Base-by-base conservation (phyloP, 2,329 filamentous ascomycete genomes). In the Nemania sp. region DNA sequence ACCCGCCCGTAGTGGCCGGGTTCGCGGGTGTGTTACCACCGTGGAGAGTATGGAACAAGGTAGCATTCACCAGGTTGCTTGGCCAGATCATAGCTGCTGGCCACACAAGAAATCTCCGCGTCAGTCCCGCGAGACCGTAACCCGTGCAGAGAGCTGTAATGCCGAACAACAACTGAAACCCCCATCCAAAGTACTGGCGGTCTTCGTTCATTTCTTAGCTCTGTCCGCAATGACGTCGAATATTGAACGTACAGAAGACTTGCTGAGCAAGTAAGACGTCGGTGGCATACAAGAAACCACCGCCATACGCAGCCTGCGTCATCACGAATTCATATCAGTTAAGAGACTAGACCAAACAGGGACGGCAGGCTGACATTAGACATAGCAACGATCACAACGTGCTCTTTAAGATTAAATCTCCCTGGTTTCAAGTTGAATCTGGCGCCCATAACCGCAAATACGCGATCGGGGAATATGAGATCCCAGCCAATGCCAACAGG, bases 21-120 rank as follows among this genome's bases (percentile, higher is more conserved):
- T 84, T 77, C 0, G 80, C 75, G 22, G 72, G 68, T 11, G n/a
- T n/a, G n/a, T 75, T 74, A 61, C 80, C 79, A 61, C 88, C 84
- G 66, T 89, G 85, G 34, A 89, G 75, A 2, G 84, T 80, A 63
- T 84, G 80, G 67, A 87, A 85, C 28, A 88, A 75, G 1, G 83
- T 77, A 34, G 80, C 77, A 64, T 84, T 87, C 64, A 86, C 80
- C 28, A 78, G 72, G 23, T 80, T 77, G 19, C 78, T 75, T 1
- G 83, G 83, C 83, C 83, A 86, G 46, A 86, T 80, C 82, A 86
- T 86, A 47, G 81, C 77, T 2, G 83, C 81, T 1, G 82, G 84
- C 69, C 75, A 80, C 22, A 83, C 77, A 23, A 87, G 75, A 69
- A 83, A 86, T 30, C 81, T 77, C 19, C 82, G 75, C 23, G 77